Conservation (phyloP, 148 eudicot genomes). For the Spergularia marina region DNA sequence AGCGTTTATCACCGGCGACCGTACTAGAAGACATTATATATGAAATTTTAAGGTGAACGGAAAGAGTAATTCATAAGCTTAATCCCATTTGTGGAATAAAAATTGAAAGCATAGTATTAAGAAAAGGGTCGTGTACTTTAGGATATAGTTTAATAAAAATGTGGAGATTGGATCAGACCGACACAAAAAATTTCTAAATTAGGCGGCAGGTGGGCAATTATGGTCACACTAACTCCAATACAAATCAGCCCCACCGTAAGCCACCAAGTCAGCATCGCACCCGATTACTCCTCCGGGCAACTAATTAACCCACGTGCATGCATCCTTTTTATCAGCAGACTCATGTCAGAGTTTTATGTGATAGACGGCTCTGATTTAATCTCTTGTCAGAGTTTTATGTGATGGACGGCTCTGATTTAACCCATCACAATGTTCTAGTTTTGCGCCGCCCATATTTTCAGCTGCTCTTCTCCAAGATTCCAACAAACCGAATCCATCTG, state of each 20-base stretch:
- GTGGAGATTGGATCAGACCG: conserved; percentile 22
- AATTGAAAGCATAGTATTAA: too few relatives aligned
- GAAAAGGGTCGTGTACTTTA: not conserved
- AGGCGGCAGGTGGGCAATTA: conserved; percentile 18
- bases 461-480: not conserved
- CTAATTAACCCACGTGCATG: conserved; percentile 23
- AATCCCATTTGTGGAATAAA: too few relatives aligned
- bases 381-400: too few relatives aligned
- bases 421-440: not conserved
- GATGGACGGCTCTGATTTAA: not conserved
- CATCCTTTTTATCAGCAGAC: conserved; percentile 11
- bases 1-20: too few relatives aligned
- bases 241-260: not conserved
- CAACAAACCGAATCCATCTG: not conserved
- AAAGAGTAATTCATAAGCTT: too few relatives aligned
- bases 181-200: conserved; percentile 15
- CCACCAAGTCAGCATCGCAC: conserved; percentile 9
- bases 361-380: conserved; percentile 24
- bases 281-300: not conserved
- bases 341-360: not conserved
- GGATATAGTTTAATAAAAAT: not conserved
- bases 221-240: not conserved
- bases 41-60: too few relatives aligned
- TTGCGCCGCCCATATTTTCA: conserved; percentile 16
- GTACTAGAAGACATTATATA: too few relatives aligned